Base-by-base conservation (phyloP, 495 filamentous ascomycete genomes). In the Penicillium cinerascens region DNA sequence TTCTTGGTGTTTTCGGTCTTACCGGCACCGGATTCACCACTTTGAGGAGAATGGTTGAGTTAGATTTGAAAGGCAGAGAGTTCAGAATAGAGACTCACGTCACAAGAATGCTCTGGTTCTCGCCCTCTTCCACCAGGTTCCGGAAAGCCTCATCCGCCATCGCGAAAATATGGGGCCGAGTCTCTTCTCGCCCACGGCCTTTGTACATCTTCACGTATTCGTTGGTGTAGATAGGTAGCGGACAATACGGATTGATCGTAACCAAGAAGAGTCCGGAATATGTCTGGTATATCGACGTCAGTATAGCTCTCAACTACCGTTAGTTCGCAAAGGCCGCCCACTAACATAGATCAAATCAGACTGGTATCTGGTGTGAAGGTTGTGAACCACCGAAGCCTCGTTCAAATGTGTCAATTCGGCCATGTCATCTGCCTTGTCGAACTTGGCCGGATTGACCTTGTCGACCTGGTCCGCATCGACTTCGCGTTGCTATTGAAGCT, bases 1-100 rank as follows among this genome's bases (percentile, higher is more conserved):
- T 99, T 99, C 65, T 99, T 99, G 2, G 95, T 99, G 58, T 99
- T 99, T 66, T 99, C 95, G 0, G 95, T 99, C 72, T 99, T 99
- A 55, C 95, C 95, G 23, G 95, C 95, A 56, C 95, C 95, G 18
- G 95, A 99, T 72, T 99, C 95, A 67, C 95, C 95, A 26, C 80
- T 83, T 46, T 33, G 16, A 41, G 27, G 3, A 16, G 5, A n/a
- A 23, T 41, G 45, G 17, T 60, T 40, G 47, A 36, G n/a, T 66
- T 40, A 65, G 21, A 23, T 8, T 33, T 1, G 38, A 26, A 40
- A 3, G 6, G 0, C 5, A 16, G 1, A 38, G 1, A 15, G 0
- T 6, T 15, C 6, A 4, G 9, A 25, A 15, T 8, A 2, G 17
- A 26, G 18, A 73, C 79, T 66, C 63, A 83, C 77, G 95, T 99